phyloP scores from a whole-genome alignment of 331 rosid species.

The Ulmus americana region DNA sequence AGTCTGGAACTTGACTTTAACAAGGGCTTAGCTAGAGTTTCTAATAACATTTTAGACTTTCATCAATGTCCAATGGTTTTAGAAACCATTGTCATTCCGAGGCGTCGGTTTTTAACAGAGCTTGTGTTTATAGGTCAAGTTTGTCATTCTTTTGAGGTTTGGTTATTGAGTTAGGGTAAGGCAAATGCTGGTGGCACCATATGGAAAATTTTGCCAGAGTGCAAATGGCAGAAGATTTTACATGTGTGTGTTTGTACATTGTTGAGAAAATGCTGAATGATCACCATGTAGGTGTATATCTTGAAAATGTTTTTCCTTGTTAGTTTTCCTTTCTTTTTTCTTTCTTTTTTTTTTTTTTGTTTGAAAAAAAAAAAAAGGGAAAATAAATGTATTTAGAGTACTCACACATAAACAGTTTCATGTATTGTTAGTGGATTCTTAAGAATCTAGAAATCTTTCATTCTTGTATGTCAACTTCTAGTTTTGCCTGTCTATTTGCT shows the following conservation, averaged over 20 bases:
- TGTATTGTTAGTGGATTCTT: neutral
- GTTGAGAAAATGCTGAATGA: neutral
- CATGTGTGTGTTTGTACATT: neutral
- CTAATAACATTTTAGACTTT: too few species aligned
- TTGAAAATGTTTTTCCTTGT: neutral
- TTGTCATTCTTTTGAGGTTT: neutral
- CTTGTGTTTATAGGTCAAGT: too few species aligned
- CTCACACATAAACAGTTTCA: neutral
- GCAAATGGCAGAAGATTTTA: neutral
- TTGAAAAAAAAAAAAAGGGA: too few species aligned
- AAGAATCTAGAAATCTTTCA: neutral
- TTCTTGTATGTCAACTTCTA: neutral
- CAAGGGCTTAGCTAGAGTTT: too few species aligned
- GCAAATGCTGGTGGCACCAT: neutral
- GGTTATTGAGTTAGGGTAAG: neutral
- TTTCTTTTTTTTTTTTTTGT: too few species aligned
- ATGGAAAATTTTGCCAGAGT: neutral
- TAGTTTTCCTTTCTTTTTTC: too few species aligned
- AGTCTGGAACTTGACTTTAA: too few species aligned
- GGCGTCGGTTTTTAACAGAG: too few species aligned
- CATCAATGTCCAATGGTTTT: neutral
- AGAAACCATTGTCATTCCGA: neutral
- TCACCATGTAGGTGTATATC: neutral
- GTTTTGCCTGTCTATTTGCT: slow-evolving; percentile 14
- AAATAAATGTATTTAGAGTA: too few species aligned